Conservation (phyloP, 129 eudicot genomes). For the Oenanthe sinensis region DNA sequence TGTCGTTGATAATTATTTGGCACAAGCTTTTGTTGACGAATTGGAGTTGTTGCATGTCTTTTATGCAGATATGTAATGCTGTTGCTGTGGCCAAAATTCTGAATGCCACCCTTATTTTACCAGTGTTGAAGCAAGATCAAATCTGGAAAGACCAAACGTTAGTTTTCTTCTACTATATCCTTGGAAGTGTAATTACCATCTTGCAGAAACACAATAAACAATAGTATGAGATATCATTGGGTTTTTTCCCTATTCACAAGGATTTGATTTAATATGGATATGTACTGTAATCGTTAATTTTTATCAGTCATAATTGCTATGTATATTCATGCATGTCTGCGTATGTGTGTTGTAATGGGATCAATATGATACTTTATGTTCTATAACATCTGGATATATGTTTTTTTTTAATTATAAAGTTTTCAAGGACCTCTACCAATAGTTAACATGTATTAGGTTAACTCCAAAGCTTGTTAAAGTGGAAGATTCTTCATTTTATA, state of each 20-base stretch:
- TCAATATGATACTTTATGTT: background rate
- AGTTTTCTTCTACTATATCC: conserved; percentile 26
- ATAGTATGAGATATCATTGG: background rate
- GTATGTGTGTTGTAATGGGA: background rate
- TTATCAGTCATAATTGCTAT: background rate
- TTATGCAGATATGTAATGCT: conserved; percentile 89
- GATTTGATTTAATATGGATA: background rate
- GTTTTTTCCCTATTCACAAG: background rate
- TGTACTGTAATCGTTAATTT: background rate
- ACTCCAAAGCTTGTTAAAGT: background rate
- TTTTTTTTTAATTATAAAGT: background rate
- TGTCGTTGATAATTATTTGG: background rate
- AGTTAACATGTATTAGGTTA: background rate
- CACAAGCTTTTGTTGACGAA: background rate
- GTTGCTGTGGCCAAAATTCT: conserved; percentile 95
- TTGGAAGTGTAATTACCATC: background rate
- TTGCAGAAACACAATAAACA: background rate
- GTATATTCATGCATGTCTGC: background rate
- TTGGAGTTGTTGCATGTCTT: conserved; percentile 10
- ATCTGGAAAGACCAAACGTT: conserved; percentile 99
- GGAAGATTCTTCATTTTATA: background rate
- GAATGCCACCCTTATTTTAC: conserved; percentile 93
- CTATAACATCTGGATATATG: background rate
- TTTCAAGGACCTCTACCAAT: background rate
- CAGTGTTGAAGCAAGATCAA: conserved; percentile 96